Evolutionary conservation across 768 basidiomycete species (phyloP), one percentile per base, ranked within the genome.

Genomic region (Leucosporidium scottii): DNA sequence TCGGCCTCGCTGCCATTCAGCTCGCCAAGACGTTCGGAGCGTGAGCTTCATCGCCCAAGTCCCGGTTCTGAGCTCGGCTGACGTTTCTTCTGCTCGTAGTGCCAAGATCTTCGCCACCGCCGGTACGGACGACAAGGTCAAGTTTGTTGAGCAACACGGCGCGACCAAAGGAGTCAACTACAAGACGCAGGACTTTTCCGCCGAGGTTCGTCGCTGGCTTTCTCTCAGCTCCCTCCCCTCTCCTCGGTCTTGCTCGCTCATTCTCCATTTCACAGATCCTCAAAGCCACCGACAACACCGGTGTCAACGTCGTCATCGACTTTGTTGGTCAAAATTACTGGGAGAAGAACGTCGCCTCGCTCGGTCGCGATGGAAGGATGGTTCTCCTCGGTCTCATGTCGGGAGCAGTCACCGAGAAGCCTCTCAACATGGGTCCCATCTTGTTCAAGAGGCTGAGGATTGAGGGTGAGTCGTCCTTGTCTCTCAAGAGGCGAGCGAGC

Each of bases 1-100:
- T 96, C 6, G 92, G 92, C 1, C 77, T 93, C 21, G 87, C 92
- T 4, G 90, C 90, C 20, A 90, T 88, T 59, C 93, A 97, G 78
- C 79, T 96, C 25, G 90, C 92, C 25, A 85, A 89, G 30, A 75
- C 83, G 55, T 84, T 82, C 68, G 85, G 85, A 66, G 89, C 89
- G 88, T 90, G 75, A 80, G 88, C n/a, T 82, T 27, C 28, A 28
- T 31, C 18, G 1, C 31, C 28, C 28, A 30, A 5, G 12, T 27
- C 55, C 2, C 8, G 9, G 8, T 10, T 3, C 51, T 17, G 3
- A 2, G n/a, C 51, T 27, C 51, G 23, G 21, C 51, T 56, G 55
- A 56, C n/a, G 27, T 28, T 51, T 2, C 2, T 51, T 2, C 9
- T 3, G 5, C 36, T 39, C 3, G 36, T 44, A 88, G 89, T 61